Percentiles rank a stretch among this genome's conserved stretches.
These are phyloP conservation scores for Serendipita indica DNA, from an alignment of 768 basidiomycete species.

Conservation along the genomic window DNA sequence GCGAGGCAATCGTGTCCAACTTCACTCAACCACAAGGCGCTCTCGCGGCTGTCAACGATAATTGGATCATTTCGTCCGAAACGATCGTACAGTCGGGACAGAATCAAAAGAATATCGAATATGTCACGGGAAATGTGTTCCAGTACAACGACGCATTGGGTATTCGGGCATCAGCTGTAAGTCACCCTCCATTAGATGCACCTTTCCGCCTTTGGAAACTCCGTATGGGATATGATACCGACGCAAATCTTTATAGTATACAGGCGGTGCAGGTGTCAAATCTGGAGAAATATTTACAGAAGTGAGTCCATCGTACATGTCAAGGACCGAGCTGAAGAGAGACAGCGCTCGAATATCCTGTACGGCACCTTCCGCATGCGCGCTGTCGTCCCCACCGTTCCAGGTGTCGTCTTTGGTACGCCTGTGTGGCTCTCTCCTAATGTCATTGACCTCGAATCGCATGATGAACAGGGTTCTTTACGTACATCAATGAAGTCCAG, in stretches of 20 bases:
- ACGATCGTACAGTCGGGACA: background rate
- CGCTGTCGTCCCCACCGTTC: constrained; percentile 13
- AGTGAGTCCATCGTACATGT: background rate
- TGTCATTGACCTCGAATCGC: no score
- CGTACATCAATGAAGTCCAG: constrained; percentile 10
- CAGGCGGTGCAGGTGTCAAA: constrained; percentile 12
- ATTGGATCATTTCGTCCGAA: constrained; percentile 4
- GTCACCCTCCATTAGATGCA: no score
- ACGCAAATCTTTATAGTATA: constrained; percentile 6
- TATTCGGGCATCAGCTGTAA: constrained; percentile 12
- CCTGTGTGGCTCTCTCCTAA: background rate
- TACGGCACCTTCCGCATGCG: constrained; percentile 17
- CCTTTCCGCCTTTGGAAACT: background rate
- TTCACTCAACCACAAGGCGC: constrained; percentile 12
- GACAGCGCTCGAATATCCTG: constrained; percentile 8
- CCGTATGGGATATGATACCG: background rate
- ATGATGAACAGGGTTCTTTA: constrained; percentile 14
- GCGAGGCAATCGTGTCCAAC: constrained; percentile 12
- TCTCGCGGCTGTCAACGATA: constrained; percentile 7
- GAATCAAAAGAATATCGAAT: background rate
- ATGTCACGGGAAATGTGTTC: constrained; percentile 8
- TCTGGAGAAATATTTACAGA: constrained; percentile 12
- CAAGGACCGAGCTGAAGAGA: background rate
- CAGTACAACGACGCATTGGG: constrained; percentile 14
- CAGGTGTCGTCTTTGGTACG: constrained; percentile 12